Evolutionary conservation across 345 rosid genomes (phyloP).

Genomic region (Brassica nigra): DNA sequence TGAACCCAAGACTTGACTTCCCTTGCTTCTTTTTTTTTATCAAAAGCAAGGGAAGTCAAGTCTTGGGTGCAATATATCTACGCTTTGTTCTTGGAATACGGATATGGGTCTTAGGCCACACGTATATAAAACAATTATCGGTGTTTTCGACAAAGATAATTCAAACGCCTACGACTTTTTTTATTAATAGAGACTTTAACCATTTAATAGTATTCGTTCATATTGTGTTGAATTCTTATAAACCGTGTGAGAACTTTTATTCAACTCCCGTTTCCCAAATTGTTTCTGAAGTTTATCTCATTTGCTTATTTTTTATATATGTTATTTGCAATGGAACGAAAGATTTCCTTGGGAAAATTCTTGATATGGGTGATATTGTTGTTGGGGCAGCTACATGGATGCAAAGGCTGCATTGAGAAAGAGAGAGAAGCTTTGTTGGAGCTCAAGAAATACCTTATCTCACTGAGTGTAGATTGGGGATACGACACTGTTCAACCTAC

Average conservation of each 20-base stretch:
- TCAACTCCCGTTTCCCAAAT: background rate
- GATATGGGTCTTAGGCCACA: background rate
- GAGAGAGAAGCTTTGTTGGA: constrained; percentile 5
- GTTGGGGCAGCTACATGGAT: constrained; percentile 5
- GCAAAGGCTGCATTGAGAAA: constrained; percentile 2
- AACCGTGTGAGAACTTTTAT: background rate
- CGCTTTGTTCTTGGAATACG: background rate
- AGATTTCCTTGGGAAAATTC: background rate
- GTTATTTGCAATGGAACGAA: constrained; percentile 8
- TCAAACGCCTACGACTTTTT: background rate
- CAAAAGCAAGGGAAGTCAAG: no score
- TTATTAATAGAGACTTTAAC: background rate
- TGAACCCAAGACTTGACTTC: background rate
- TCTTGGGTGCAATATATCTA: no score
- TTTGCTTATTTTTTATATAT: background rate
- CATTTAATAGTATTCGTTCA: background rate
- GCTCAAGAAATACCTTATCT: background rate
- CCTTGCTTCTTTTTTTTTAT: no score
- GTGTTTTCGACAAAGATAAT: background rate
- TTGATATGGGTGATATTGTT: constrained; percentile 4
- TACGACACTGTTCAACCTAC: background rate
- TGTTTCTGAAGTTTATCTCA: background rate
- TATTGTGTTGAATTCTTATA: background rate
- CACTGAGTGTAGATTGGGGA: background rate
- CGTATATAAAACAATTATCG: background rate